phyloP scores from a whole-genome alignment of 768 basidiomycete species.

The Amanita pseudoporphyria region DNA sequence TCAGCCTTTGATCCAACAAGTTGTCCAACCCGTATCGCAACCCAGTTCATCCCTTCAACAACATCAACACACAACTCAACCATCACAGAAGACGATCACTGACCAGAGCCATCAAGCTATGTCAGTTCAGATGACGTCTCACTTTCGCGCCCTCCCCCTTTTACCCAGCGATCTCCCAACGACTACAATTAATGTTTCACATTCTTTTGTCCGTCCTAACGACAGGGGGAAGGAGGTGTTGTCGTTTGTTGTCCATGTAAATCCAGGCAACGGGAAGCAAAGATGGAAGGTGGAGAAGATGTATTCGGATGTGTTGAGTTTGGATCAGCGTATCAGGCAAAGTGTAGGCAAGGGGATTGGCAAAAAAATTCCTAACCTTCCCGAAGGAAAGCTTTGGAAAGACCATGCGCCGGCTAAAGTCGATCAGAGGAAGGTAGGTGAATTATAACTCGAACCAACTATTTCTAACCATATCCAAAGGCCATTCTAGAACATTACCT shows the following conservation, averaged over 20 bases:
- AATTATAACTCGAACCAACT: neutral
- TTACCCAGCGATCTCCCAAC: conserved; percentile 62
- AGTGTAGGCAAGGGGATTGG: conserved; percentile 58
- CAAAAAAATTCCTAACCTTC: conserved; percentile 74
- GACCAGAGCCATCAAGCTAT: conserved; percentile 15
- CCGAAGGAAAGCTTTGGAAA: conserved; percentile 91
- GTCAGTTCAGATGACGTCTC: conserved; percentile 23
- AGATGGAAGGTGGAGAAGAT: conserved; percentile 85
- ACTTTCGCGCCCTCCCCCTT: conserved; percentile 67
- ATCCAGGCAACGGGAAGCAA: conserved; percentile 62
- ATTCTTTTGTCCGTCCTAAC: conserved; percentile 80
- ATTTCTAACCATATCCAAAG: conserved; percentile 24
- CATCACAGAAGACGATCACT: conserved; percentile 9
- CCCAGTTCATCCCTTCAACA: neutral
- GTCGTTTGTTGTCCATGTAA: conserved; percentile 74
- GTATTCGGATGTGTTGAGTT: conserved; percentile 83
- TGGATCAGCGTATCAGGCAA: conserved; percentile 71
- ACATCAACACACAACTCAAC: neutral
- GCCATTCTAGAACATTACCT: conserved; percentile 78
- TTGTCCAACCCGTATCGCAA: neutral
- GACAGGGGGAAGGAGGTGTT: conserved; percentile 89
- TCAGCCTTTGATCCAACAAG: neutral
- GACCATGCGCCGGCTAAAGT: conserved; percentile 96
- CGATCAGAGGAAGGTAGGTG: conserved; percentile 85
- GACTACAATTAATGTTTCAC: conserved; percentile 62